Evolutionary conservation across 371 early-diverging fungal genomes (phyloP), one percentile per base, ranked within the genome.

Genomic region (Syncephalastrum racemosum): DNA sequence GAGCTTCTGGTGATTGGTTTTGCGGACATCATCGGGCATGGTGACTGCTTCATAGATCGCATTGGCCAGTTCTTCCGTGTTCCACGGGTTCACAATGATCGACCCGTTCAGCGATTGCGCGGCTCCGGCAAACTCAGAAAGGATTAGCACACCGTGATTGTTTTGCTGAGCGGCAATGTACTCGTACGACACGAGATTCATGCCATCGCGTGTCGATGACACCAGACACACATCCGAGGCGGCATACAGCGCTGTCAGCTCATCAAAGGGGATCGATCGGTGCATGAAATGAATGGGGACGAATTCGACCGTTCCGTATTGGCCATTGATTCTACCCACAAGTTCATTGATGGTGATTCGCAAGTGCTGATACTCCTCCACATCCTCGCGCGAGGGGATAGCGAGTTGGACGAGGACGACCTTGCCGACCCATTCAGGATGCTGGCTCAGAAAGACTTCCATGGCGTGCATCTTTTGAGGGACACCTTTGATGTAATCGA

Each of bases 401-500:
- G 98, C 97, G 6, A 99, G 91, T 68, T 99, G 99, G 16, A 98
- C 90, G 50, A 99, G 80, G 1, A 97, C 97, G 2, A 91, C 91
- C 61, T 95, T 94, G 20, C 94, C 97, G 22, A 89, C 83, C 85
- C 92, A 96, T 67, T 99, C 96, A 1, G 96, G 96, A 66, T 98
- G 87, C 52, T 88, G 79, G 39, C 83, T 77, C 46, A 99, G 74
- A 62, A 99, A 97, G 27, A 91, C 85, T 67, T 99, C 97, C 53
- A 97, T 88, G 5, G 97, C 99, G 65, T 93, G 90, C 60, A 99
- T 76, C 76, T 98, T 75, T 66, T 99, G 98, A 12, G 99, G 99
- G 20, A 99, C 99, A 49, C 99, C 99, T 78, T 99, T 99, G 79
- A 99, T 99, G 70, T 99, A 99, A 75, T 99, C 99, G 47, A 99